A percentile compares a stretch with the other conserved stretches of the same genome.
Evolutionary conservation across 495 filamentous ascomycete species (phyloP).

Genomic region (Podospora sp.): DNA sequence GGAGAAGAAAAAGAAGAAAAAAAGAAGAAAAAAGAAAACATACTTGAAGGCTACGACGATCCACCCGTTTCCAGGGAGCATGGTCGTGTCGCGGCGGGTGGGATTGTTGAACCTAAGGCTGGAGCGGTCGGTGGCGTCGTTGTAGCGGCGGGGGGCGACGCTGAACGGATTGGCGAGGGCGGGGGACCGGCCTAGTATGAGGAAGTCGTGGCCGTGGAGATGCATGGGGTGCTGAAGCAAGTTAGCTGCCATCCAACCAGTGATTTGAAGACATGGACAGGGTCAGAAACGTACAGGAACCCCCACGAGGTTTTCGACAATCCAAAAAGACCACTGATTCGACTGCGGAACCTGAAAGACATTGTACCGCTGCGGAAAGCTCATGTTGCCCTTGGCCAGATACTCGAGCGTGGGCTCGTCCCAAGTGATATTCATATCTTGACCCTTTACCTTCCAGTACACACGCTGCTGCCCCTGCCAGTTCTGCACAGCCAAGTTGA

Average conservation of each 20-base stretch:
- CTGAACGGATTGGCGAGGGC: conserved; percentile 28
- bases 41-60: conserved; percentile 44
- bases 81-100: conserved; percentile 40
- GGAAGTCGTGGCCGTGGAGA: conserved; percentile 64
- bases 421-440: conserved; percentile 33
- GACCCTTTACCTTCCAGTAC: conserved; percentile 31
- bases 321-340: conserved; percentile 49
- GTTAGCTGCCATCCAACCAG: no score
- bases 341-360: conserved; percentile 41
- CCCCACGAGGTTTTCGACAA: conserved; percentile 40
- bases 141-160: conserved; percentile 29
- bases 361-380: conserved; percentile 33
- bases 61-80: conserved; percentile 40
- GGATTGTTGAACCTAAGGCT: conserved; percentile 37
- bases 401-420: conserved; percentile 41
- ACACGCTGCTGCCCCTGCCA: conserved; percentile 18
- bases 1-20: no score
- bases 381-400: conserved; percentile 36
- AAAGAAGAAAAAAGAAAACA: no score
- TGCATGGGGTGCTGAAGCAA: conserved; percentile 51
- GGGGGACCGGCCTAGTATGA: conserved; percentile 49
- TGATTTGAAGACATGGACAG: no score
- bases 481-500: conserved; percentile 4
- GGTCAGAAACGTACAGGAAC: no score
- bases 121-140: conserved; percentile 16